A percentile compares a stretch with the other conserved stretches of the same genome.
These are phyloP conservation scores for Exophiala viscosa DNA, from an alignment of 2,329 filamentous ascomycete genomes.

Conservation along the genomic window DNA sequence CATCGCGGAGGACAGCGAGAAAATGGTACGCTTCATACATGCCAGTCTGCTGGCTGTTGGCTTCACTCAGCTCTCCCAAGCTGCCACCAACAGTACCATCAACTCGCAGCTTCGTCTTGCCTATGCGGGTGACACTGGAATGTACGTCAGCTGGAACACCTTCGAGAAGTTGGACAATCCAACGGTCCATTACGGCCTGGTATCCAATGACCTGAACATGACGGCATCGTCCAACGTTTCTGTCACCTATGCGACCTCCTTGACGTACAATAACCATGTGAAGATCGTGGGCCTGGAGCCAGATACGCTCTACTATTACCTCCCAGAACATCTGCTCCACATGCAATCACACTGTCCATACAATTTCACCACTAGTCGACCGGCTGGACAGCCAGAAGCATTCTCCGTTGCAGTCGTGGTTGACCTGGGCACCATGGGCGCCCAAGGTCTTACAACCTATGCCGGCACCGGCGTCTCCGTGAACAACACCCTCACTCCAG, in stretches of 20 bases:
- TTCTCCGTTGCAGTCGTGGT: slow-evolving; percentile 50
- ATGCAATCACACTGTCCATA: slow-evolving; percentile 47
- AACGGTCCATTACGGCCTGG: background rate
- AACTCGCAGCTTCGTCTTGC: background rate
- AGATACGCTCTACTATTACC: slow-evolving; percentile 50
- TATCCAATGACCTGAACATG: background rate
- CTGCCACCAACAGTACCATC: background rate
- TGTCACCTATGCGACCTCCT: background rate
- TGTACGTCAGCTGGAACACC: background rate
- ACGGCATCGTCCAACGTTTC: background rate
- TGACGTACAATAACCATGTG: slow-evolving; percentile 42
- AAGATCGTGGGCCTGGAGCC: slow-evolving; percentile 41
- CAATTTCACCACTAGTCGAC: slow-evolving; percentile 48
- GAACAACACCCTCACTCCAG: background rate
- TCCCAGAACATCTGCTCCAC: slow-evolving; percentile 40
- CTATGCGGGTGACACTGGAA: background rate
- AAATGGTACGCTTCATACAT: background rate
- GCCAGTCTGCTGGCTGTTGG: background rate
- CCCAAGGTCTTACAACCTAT: slow-evolving; percentile 38
- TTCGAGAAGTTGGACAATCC: background rate
- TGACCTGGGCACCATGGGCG: slow-evolving; percentile 55
- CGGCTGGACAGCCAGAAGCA: slow-evolving; percentile 39
- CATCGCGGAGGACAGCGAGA: background rate
- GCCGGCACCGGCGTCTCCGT: slow-evolving; percentile 23
- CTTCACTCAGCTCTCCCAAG: background rate